phyloP scores from a whole-genome alignment of 495 filamentous ascomycete species.

The Talaromyces trachyspermus region DNA sequence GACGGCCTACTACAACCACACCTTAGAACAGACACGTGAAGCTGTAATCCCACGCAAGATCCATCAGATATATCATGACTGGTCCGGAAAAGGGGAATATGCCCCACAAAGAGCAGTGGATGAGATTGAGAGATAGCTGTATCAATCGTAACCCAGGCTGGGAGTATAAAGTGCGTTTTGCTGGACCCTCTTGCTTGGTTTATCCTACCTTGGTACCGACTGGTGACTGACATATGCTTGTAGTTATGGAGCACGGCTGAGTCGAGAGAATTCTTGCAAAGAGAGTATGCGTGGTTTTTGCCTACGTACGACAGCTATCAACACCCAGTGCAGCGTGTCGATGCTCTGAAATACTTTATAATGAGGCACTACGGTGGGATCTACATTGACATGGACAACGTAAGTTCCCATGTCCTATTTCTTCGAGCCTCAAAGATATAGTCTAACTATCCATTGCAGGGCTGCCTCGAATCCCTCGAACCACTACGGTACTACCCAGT shows the following conservation, averaged over 20 bases:
- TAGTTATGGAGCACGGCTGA: constrained; percentile 61
- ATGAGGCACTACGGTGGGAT: constrained; percentile 61
- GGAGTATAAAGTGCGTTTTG: constrained; percentile 7
- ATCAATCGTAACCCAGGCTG: constrained; percentile 7
- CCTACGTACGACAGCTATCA: constrained; percentile 59
- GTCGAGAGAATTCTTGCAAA: constrained; percentile 51
- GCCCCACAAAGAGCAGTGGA: constrained; percentile 6
- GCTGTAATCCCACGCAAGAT: constrained; percentile 5
- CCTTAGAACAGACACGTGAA: neutral
- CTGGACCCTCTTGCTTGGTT: too few relatives aligned
- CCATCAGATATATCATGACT: constrained; percentile 10
- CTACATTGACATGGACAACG: constrained; percentile 61
- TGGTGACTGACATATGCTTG: neutral
- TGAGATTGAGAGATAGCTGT: constrained; percentile 4
- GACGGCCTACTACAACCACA: neutral
- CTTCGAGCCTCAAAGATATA: neutral
- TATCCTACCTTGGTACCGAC: neutral
- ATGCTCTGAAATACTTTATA: constrained; percentile 65
- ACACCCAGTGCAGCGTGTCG: constrained; percentile 62
- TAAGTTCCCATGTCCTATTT: neutral
- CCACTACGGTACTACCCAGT: constrained; percentile 14
- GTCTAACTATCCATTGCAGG: constrained; percentile 3
- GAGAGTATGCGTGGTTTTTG: constrained; percentile 62
- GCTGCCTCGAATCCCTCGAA: constrained; percentile 13
- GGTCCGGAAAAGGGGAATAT: constrained; percentile 4